Evolutionary conservation across 139 green algal species (phyloP), one percentile per base, ranked within the genome.

Genomic region (Limnomonas spitsbergensis): DNA sequence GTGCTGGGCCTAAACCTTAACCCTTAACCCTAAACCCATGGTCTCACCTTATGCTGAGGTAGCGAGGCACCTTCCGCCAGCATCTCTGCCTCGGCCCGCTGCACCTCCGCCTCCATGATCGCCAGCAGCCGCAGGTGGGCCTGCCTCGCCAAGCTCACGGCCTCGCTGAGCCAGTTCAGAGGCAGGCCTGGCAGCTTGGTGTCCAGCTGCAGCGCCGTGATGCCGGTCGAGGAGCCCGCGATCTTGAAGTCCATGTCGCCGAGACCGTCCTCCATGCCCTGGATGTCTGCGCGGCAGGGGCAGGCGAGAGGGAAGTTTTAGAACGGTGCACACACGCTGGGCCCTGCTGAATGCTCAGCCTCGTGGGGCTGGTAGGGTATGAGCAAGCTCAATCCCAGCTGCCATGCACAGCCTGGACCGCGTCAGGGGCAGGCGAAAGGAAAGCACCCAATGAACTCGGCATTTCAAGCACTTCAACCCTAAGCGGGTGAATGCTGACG

Each of bases 211-310:
- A 86, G 34, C 0, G 87, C 87, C 1, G 90, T 94, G 53, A 94
- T 85, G 76, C 90, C 90, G 0, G 31, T 27, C 1, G 27, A 2
- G 0, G 82, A 92, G 47, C 90, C 90, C 7, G 83, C 78, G 61
- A 91, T 79, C 66, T 92, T 91, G 75, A 94, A 88, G 76, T 93
- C 80, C 90, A 95, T 91, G 73, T 94, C 89, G 0, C 91, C 87
- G 32, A 90, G 70, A 36, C 77, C 73, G 47, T 91, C 88, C 73
- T 95, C 91, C 2, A 89, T 61, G 27, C 85, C 90, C 32, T 87
- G 78, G 26, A 87, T 84, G 78, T 92, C 89, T 68, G 79, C 47
- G 20, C 47, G 20, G 47, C 47, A 61, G 14, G 14, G 14, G 14
- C 14, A 61, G 20, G 47, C 14, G 47, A 61, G 47, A 61, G 47